phyloP scores from a whole-genome alignment of 2,329 filamentous ascomycete genomes.

The Pyricularia grisea region DNA sequence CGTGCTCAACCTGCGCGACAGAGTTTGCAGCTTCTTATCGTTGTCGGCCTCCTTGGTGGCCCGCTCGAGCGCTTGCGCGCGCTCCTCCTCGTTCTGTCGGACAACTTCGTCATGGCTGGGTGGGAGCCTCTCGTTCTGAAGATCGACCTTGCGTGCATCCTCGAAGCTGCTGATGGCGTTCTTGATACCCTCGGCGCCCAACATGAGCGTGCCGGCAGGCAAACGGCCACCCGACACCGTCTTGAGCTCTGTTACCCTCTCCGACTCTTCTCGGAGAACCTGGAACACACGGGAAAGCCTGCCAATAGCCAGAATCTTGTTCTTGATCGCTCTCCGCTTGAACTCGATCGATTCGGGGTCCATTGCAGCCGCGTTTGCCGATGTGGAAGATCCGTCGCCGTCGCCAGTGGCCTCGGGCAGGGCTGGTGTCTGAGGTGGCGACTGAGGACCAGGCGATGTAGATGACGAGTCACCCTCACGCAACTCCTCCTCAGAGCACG shows the following conservation, averaged over 20 bases:
- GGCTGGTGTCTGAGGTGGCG: conserved; percentile 53
- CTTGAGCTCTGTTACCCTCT: conserved; percentile 95
- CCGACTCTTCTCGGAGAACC: conserved; percentile 92
- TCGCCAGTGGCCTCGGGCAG: conserved; percentile 10
- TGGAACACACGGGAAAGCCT: conserved; percentile 97
- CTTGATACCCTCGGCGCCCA: conserved; percentile 97
- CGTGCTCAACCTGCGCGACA: conserved; percentile 93
- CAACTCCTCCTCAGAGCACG: conserved; percentile 97
- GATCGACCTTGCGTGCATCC: conserved; percentile 90
- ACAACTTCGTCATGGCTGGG: conserved; percentile 88
- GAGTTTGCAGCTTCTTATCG: conserved; percentile 74
- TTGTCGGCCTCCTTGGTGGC: conserved; percentile 86
- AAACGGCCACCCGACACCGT: conserved; percentile 87
- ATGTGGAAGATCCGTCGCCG: conserved; percentile 7
- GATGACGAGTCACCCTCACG: conserved; percentile 77
- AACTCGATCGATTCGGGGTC: conserved; percentile 85
- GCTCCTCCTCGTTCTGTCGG: conserved; percentile 71
- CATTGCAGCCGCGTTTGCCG: conserved; percentile 8
- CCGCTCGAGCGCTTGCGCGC: conserved; percentile 74
- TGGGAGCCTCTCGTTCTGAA: conserved; percentile 92
- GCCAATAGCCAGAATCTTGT: conserved; percentile 97
- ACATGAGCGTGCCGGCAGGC: conserved; percentile 92
- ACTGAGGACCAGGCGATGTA: conserved; percentile 59
- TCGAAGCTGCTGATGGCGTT: conserved; percentile 96
- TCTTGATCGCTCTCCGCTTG: conserved; percentile 96